Evolutionary conservation across 495 filamentous ascomycete species (phyloP), one percentile per base, ranked within the genome.

Genomic region (Hypoxylon subgilvum): DNA sequence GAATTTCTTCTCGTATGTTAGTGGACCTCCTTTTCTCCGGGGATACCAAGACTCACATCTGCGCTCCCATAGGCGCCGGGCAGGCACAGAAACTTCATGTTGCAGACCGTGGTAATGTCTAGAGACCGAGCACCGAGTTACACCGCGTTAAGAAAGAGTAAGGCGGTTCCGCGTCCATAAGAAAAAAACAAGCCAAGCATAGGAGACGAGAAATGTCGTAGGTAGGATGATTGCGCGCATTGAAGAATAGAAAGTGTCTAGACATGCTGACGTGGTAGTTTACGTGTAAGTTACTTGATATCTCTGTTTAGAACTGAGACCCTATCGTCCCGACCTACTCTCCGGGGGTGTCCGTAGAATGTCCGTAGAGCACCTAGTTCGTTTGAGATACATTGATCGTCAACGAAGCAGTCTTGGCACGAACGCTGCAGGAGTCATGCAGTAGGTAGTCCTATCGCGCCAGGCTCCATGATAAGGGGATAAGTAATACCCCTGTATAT

Each of bases 51-150:
- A 76, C 77, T 72, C 64, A 81, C 78, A 57, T 79, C 77, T 39
- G 75, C 73, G 67, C 74, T 81, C 56, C 78, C 78, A 72, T 76
- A 81, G 48, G 78, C 78, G 40, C 75, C 76, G 1, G 71, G 72
- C 3, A 76, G 70, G 57, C 75, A 78, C 39, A 76, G 53, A 47
- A 79, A 76, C 53, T 64, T 71, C 72, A 79, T 75, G 23, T 46
- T 71, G 63, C 19, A 39, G 18, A 32, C 36, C 52, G 36, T 49
- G 36, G 32, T 5, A 14, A 55, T 41, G 34, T 57, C 40, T 51
- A 25, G 25, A 6, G 40, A 19, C 45, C 42, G 41, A 17, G 30
- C 54, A 56, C 52, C 68, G 61, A 68, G 61, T 57, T 54, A 51
- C 53, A 48, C 52, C 49, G 44, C 47, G 13, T 43, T 52, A 22